phyloP scores from a whole-genome alignment of 2,329 filamentous ascomycete species.

The Diaporthe vexans region DNA sequence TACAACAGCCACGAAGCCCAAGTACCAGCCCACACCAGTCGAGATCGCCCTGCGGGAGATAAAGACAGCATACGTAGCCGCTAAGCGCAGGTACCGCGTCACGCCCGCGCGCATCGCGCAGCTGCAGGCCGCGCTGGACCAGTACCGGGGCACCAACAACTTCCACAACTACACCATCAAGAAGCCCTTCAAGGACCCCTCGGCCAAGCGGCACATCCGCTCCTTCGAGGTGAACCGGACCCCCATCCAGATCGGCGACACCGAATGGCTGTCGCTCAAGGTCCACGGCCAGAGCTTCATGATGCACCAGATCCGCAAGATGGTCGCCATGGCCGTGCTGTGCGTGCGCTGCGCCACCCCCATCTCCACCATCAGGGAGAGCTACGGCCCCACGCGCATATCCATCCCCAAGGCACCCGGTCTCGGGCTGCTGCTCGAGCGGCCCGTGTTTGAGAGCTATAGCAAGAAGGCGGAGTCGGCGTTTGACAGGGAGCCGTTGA shows the following conservation, averaged over 20 bases:
- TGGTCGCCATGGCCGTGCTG: conserved; percentile 93
- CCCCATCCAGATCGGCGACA: conserved; percentile 89
- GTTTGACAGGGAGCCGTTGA: conserved; percentile 76
- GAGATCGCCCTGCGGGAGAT: conserved; percentile 79
- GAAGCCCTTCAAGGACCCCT: conserved; percentile 84
- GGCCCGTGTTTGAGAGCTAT: conserved; percentile 92
- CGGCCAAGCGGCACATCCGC: conserved; percentile 91
- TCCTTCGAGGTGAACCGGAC: conserved; percentile 84
- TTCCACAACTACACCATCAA: conserved; percentile 99
- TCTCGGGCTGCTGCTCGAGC: conserved; percentile 87
- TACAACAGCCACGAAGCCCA: conserved; percentile 41
- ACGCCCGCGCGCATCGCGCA: conserved; percentile 77
- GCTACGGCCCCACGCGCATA: conserved; percentile 79
- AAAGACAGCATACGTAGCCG: conserved; percentile 84
- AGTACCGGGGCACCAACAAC: conserved; percentile 88
- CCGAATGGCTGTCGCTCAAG: conserved; percentile 95
- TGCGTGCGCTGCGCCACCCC: conserved; percentile 87
- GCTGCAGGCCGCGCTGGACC: conserved; percentile 80
- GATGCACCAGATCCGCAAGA: conserved; percentile 99
- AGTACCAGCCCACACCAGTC: conserved; percentile 62
- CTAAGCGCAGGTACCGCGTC: conserved; percentile 89
- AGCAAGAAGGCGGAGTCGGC: conserved; percentile 79
- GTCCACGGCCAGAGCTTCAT: conserved; percentile 99
- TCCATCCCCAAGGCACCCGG: conserved; percentile 95
- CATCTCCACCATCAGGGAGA: conserved; percentile 77